phyloP scores from a whole-genome alignment of 768 basidiomycete species.

The Plicaturopsis crispa region DNA sequence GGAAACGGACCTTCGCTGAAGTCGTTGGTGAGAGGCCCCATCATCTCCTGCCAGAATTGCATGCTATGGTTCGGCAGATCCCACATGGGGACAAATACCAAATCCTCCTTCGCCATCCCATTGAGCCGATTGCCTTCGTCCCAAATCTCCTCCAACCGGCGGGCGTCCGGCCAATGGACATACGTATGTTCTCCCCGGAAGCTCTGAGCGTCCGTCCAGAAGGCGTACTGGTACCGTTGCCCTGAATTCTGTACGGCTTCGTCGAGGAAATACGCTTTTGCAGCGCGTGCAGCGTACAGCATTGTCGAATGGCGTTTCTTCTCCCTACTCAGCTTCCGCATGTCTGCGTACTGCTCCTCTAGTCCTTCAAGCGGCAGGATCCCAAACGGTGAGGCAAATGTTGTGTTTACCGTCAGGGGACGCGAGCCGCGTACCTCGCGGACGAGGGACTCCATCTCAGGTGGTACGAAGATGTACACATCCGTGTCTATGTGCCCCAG shows the following conservation, averaged over 20 bases:
- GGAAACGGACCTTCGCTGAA: slow-evolving; percentile 14
- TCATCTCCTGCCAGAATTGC: slow-evolving; percentile 12
- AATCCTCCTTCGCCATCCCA: slow-evolving; percentile 10
- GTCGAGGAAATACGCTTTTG: slow-evolving; percentile 17
- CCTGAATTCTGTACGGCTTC: slow-evolving; percentile 8
- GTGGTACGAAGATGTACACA: slow-evolving; percentile 16
- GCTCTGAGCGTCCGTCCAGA: slow-evolving; percentile 17
- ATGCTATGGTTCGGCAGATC: slow-evolving; percentile 9
- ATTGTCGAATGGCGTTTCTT: slow-evolving; percentile 9
- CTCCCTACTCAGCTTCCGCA: slow-evolving; percentile 13
- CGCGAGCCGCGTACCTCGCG: slow-evolving; percentile 9
- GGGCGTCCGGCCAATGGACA: slow-evolving; percentile 14
- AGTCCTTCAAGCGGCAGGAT: slow-evolving; percentile 14
- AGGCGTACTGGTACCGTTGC: slow-evolving; percentile 14
- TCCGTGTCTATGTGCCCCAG: slow-evolving; percentile 12
- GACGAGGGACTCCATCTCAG: slow-evolving; percentile 11
- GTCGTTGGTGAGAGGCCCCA: slow-evolving; percentile 13
- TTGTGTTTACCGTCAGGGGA: slow-evolving; percentile 13
- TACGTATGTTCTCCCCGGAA: slow-evolving; percentile 13
- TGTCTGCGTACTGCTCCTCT: slow-evolving; percentile 10
- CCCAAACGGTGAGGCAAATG: slow-evolving; percentile 14
- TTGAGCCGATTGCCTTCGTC: slow-evolving; percentile 7
- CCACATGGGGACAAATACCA: slow-evolving; percentile 16
- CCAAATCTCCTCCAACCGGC: slow-evolving; percentile 12
- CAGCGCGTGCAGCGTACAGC: slow-evolving; percentile 16